Base-by-base conservation (phyloP, 1,284 basidiomycete genomes). In the Cryptococcus deneoformans region DNA sequence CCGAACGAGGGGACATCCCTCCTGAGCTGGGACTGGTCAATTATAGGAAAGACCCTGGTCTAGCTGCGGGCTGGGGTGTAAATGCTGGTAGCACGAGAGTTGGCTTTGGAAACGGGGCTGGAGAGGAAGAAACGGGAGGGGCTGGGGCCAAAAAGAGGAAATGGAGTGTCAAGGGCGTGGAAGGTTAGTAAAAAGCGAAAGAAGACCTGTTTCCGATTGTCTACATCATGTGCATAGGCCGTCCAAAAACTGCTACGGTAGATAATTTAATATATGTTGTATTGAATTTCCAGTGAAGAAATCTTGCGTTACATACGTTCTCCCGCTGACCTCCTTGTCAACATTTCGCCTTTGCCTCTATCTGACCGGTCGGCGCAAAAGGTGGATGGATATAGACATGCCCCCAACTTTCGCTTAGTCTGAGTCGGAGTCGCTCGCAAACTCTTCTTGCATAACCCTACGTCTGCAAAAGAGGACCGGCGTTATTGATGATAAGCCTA, bases 11-110 rank as follows among this genome's bases (percentile, higher is more conserved):
- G 2, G 72, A 73, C 59, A 72, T 77, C 36, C 71, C 72, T 12
- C 70, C 75, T 3, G 75, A 77, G 50, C 57, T 77, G 35, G 75
- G 75, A 1, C 55, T 77, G 42, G 75, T 77, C 20, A 61, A 77
- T 60, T 77, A 74, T 57, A 54, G 69, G 5, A 50, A 61, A 7
- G 59, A 20, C 12, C 20, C 53, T 40, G 51, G 20, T 20, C 20
- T 20, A 20, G 20, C 20, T 20, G 20, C 20, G 20, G 20, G 20
- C 20, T 20, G 20, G 20, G 20, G 20, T 20, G 20, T 20, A 20
- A 20, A 20, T 20, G 20, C 20, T 20, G 20, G 20, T 20, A 20
- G 20, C 20, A 20, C 20, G 20, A 20, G 20, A 20, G 20, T 20
- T 20, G 20, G 20, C 20, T 20, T 20, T 20, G 20, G 20, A 20